Evolutionary conservation across 345 rosid genomes (phyloP).

Genomic region (Arabidopsis suecica): DNA sequence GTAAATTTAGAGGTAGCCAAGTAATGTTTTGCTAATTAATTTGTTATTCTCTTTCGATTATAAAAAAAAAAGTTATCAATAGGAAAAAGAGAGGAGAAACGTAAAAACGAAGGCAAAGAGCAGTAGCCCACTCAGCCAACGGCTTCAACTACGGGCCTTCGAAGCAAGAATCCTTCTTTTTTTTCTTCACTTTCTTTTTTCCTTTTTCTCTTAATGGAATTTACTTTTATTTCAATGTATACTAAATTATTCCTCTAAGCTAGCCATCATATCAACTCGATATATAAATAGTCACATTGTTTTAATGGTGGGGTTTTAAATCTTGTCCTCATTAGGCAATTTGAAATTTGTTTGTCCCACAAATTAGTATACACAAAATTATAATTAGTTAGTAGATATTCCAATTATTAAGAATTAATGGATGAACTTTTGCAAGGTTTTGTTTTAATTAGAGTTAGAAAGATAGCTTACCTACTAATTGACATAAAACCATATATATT

Average conservation of each 20-base stretch:
- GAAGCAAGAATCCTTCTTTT: slow-evolving; percentile 48
- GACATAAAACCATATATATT: slow-evolving; percentile 24
- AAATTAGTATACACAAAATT: background rate
- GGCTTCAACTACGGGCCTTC: slow-evolving; percentile 45
- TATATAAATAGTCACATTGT: slow-evolving; percentile 15
- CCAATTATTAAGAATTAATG: slow-evolving; percentile 5
- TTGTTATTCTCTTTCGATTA: background rate
- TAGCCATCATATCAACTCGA: slow-evolving; percentile 32
- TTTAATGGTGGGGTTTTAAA: slow-evolving; percentile 39
- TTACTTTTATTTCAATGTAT: slow-evolving; percentile 32
- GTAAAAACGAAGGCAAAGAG: slow-evolving; percentile 41
- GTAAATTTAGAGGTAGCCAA: slow-evolving; percentile 4
- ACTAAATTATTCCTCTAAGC: slow-evolving; percentile 4
- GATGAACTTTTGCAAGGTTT: slow-evolving; percentile 3
- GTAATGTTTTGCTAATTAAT: slow-evolving; percentile 12
- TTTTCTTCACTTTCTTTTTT: slow-evolving; percentile 27
- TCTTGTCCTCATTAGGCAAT: slow-evolving; percentile 28
- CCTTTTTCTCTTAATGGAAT: slow-evolving; percentile 37
- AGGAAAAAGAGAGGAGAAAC: slow-evolving; percentile 35
- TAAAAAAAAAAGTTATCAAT: background rate
- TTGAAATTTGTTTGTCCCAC: slow-evolving; percentile 33
- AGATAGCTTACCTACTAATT: slow-evolving; percentile 40
- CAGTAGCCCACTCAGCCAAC: slow-evolving; percentile 29
- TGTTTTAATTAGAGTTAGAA: slow-evolving; percentile 17
- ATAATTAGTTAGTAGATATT: background rate